Conservation (phyloP, 768 basidiomycete genomes). For the Clavaria fumosa region DNA sequence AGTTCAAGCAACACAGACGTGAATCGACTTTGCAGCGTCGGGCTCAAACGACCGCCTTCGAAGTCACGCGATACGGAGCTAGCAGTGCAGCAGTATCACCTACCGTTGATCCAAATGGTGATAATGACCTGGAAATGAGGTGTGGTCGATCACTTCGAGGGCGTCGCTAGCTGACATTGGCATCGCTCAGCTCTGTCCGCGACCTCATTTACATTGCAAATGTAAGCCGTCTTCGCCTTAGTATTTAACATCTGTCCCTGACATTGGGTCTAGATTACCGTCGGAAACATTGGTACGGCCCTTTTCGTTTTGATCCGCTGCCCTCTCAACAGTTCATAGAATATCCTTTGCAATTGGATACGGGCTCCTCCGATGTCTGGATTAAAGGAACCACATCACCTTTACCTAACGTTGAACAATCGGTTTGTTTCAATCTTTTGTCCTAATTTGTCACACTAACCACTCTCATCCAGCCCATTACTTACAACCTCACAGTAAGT, state of each 20-base stretch:
- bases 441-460: slow-evolving; percentile 4
- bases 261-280: slow-evolving; percentile 42
- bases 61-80: too few relatives aligned
- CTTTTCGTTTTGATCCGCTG: not conserved
- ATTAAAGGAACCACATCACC: slow-evolving; percentile 33
- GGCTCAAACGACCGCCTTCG: too few relatives aligned
- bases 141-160: slow-evolving; percentile 14
- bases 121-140: slow-evolving; percentile 29
- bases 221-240: slow-evolving; percentile 25
- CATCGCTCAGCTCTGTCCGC: slow-evolving; percentile 39
- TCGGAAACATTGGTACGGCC: slow-evolving; percentile 39
- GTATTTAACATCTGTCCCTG: slow-evolving; percentile 8
- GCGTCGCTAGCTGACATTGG: not conserved
- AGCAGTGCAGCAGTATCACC: too few relatives aligned
- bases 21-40: too few relatives aligned
- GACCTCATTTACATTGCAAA: slow-evolving; percentile 72
- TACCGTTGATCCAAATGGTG: too few relatives aligned
- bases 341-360: slow-evolving; percentile 67
- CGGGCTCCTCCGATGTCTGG: slow-evolving; percentile 78
- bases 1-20: slow-evolving; percentile 31
- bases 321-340: slow-evolving; percentile 23
- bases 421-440: slow-evolving; percentile 25
- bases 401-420: slow-evolving; percentile 32
- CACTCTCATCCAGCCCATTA: slow-evolving; percentile 21
- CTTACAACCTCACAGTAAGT: slow-evolving; percentile 50